Conservation (phyloP, 1,284 basidiomycete species). For the Cutaneotrichosporon cyanovorans region DNA sequence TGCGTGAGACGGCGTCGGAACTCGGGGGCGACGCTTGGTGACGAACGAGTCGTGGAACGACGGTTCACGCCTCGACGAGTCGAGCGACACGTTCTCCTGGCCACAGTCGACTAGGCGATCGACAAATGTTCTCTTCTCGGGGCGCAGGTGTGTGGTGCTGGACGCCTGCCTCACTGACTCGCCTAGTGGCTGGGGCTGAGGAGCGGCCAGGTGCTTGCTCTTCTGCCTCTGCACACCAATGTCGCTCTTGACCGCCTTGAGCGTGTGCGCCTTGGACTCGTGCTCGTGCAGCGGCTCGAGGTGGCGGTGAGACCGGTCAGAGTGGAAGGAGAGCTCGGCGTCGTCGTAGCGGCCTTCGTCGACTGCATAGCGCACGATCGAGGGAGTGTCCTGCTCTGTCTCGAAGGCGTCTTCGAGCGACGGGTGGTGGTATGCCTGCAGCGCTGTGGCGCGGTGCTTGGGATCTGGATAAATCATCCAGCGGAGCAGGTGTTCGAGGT, state of each 20-base stretch:
- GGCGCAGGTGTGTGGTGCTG: constrained; percentile 6
- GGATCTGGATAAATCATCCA: constrained; percentile 42
- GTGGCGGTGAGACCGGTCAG: constrained; percentile 3
- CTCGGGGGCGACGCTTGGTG: no score
- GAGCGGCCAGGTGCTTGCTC: background rate
- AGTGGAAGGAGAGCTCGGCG: constrained; percentile 4
- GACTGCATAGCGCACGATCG: constrained; percentile 38
- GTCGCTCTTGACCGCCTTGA: constrained; percentile 14
- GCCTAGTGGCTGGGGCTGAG: constrained; percentile 20
- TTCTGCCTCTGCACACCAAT: constrained; percentile 16
- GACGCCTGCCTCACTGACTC: constrained; percentile 39
- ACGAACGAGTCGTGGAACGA: background rate
- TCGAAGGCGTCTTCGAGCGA: constrained; percentile 10
- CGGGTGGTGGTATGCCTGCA: constrained; percentile 36
- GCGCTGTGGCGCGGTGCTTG: constrained; percentile 30
- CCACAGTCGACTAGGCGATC: background rate
- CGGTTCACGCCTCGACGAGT: background rate
- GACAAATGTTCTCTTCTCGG: background rate
- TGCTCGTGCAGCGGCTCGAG: constrained; percentile 1
- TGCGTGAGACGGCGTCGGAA: background rate
- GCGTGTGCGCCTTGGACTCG: constrained; percentile 3
- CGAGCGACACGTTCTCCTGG: background rate
- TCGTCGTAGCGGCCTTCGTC: constrained; percentile 17
- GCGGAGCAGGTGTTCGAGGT: constrained; percentile 32
- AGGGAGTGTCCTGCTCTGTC: constrained; percentile 36